phyloP scores from a whole-genome alignment of 129 eudicot species.

The Flaveria linearis region DNA sequence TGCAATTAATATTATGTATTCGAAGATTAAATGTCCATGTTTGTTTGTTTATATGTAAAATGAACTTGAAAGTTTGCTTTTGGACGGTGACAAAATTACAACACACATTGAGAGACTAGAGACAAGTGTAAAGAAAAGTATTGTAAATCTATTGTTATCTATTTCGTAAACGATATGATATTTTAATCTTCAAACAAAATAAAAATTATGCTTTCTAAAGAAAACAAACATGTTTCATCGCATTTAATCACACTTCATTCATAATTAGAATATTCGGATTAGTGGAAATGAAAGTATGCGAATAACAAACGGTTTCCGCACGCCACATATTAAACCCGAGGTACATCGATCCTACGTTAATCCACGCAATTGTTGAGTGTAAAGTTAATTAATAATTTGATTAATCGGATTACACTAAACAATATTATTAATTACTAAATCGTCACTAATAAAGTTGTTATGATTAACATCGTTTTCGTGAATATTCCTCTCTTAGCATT shows the following conservation, averaged over 20 bases:
- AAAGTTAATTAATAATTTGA: constrained; percentile 29
- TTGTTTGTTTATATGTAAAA: too few relatives aligned
- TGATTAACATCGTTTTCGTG: constrained; percentile 18
- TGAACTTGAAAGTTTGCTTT: too few relatives aligned
- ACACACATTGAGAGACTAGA: too few relatives aligned
- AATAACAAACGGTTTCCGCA: constrained; percentile 20
- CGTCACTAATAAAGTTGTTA: constrained; percentile 13
- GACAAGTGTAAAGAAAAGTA: too few relatives aligned
- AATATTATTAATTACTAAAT: constrained; percentile 10
- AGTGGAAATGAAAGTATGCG: constrained; percentile 5
- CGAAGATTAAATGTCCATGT: too few relatives aligned
- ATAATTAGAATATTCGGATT: not conserved
- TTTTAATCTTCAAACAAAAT: not conserved
- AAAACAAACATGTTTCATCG: not conserved
- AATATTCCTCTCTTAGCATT: constrained; percentile 27
- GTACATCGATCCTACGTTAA: constrained; percentile 14
- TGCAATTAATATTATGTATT: too few relatives aligned
- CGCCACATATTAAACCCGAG: constrained; percentile 32
- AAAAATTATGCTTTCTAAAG: not conserved
- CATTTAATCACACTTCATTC: not conserved
- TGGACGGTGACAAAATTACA: too few relatives aligned
- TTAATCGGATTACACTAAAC: constrained; percentile 32
- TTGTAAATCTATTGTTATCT: too few relatives aligned
- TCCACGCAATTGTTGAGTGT: constrained; percentile 38
- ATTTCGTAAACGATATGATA: too few relatives aligned